phyloP scores from a whole-genome alignment of 1,139 yeast species.

The Ogataea hybrid region DNA sequence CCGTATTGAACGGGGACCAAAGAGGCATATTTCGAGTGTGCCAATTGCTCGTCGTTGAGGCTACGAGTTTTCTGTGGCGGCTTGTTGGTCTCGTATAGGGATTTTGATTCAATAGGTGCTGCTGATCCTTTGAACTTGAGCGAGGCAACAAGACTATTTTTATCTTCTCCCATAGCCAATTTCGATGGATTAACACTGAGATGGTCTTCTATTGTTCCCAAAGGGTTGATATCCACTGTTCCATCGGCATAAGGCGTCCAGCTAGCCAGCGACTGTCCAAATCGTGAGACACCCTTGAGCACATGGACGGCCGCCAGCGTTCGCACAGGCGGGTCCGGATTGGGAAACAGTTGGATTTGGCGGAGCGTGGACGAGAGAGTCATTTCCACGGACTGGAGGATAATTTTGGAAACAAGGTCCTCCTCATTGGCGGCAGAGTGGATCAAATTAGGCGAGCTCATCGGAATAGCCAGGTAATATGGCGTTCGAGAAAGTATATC shows the following conservation, averaged over 20 bases:
- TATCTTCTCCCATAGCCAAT: conserved; percentile 17
- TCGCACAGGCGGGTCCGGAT: conserved; percentile 47
- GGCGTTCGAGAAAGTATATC: conserved; percentile 53
- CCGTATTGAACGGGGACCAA: conserved; percentile 54
- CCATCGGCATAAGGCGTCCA: conserved; percentile 75
- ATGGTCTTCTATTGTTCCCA: conserved; percentile 41
- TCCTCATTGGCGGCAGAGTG: conserved; percentile 52
- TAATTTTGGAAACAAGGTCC: conserved; percentile 47
- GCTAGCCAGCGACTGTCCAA: conserved; percentile 56
- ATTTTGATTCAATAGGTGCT: conserved; percentile 37
- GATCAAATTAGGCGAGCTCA: conserved; percentile 63
- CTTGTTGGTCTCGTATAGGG: conserved; percentile 39
- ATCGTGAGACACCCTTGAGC: conserved; percentile 59
- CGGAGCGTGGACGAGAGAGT: conserved; percentile 42
- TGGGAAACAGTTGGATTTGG: conserved; percentile 32
- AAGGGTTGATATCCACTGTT: conserved; percentile 59
- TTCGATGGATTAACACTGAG: conserved; percentile 22
- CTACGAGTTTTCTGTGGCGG: conserved; percentile 22
- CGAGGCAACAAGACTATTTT: conserved; percentile 43
- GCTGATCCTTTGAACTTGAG: conserved; percentile 56
- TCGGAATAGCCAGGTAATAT: conserved; percentile 63
- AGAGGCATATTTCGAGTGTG: conserved; percentile 39
- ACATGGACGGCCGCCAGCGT: conserved; percentile 55
- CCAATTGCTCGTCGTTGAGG: not conserved
- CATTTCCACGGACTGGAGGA: conserved; percentile 57